Base-by-base conservation (phyloP, 495 filamentous ascomycete genomes). In the Filosporella fistucella region DNA sequence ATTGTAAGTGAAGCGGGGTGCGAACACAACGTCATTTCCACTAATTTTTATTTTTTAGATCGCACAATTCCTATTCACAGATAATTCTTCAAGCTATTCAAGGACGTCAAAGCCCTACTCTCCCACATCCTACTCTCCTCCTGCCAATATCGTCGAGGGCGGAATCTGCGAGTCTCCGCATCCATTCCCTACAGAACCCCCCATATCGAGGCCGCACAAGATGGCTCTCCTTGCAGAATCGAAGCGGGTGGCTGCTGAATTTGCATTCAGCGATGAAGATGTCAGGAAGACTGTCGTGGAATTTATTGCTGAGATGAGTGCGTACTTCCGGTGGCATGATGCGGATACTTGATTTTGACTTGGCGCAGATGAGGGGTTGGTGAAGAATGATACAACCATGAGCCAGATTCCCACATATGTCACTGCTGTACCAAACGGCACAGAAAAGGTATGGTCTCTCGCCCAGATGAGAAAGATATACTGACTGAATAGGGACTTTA, bases 331-430 rank as follows among this genome's bases (percentile, higher is more conserved):
- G 12, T 18, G 25, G 10, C 8, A 29, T 14, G 7, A 36, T 23
- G 39, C 18, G 11, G 2, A 14, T 8, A 40, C 20, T 18, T 49
- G 13, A 41, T 51, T 18, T 35, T 55, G 21, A 59, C 40, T 6
- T 33, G 6, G 1, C 18, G 21, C 49, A 85, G 81, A 83, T 44
- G 87, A 94, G 75, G 93, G 88, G n/a, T 67, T 94, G 60, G 64
- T 80, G 37, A 84, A 86, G 61, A 78, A 88, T 57, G 83, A 83
- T 37, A 80, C 86, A 2, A 87, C 84, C 44, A 67, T 98, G 75
- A 88, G 82, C 66, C 94, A 97, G 70, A 98, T 98, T 57, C 93
- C 93, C 0, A 95, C 93, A 18, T 98, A 91, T 63, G 91, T 98
- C 30, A 96, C 93, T 2, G 81, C 77, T 9, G 94, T 97, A 3